Evolutionary conservation across 108 stramenopile genomes (phyloP).

Genomic region (Craspedostauros australis): DNA sequence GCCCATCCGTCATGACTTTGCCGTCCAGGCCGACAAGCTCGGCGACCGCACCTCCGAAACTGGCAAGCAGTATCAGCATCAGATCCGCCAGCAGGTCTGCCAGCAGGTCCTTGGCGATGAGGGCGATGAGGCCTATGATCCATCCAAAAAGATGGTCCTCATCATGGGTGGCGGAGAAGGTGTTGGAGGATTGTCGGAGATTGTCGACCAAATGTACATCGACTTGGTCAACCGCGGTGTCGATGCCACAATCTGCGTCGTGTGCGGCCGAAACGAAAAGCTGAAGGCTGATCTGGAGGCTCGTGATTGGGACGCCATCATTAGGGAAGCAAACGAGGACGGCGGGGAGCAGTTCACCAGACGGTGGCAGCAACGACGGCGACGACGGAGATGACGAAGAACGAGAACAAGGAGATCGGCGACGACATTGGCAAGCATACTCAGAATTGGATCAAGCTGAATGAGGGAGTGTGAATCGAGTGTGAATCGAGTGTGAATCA

Average conservation of each 20-base stretch:
- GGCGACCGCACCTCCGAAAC: constrained; percentile 53
- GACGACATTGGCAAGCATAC: constrained; percentile 61
- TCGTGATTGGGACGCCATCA: constrained; percentile 60
- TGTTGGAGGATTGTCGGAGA: constrained; percentile 72
- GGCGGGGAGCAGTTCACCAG: no score
- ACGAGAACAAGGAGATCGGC: constrained; percentile 77
- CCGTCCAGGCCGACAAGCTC: constrained; percentile 45
- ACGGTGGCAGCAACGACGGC: no score
- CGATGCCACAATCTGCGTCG: constrained; percentile 85
- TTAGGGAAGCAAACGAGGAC: not conserved
- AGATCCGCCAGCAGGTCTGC: constrained; percentile 26
- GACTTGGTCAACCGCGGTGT: constrained; percentile 46
- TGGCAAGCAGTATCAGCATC: constrained; percentile 44
- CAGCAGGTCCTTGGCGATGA: constrained; percentile 72
- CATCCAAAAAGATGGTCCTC: constrained; percentile 73
- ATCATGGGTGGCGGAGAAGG: constrained; percentile 97
- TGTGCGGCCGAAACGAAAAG: constrained; percentile 90
- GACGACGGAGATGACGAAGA: no score
- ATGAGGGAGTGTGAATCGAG: no score
- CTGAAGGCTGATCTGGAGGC: constrained; percentile 53
- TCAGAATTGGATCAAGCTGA: constrained; percentile 51
- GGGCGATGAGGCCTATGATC: no score
- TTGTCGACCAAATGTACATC: constrained; percentile 69
- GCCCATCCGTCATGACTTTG: constrained; percentile 90
- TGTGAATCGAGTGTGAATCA: no score